Percentiles rank a stretch among this genome's conserved stretches.
Conservation (phyloP, 2,329 filamentous ascomycete species). For the Nemania bipapillata region DNA sequence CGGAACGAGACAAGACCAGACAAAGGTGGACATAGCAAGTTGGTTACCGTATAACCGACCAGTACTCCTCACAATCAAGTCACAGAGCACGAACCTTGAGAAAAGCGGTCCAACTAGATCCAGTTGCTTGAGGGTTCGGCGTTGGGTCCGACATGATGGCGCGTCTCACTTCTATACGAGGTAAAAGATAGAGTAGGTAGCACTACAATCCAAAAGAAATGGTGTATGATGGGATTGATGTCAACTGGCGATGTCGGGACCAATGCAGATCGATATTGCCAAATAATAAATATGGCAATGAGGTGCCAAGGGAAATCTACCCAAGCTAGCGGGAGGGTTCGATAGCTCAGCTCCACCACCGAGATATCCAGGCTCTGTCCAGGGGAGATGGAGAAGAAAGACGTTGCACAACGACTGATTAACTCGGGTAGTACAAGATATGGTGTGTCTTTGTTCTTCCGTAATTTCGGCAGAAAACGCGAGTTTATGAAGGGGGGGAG, state of each 20-base stretch:
- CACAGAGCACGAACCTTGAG: slow-evolving; percentile 46
- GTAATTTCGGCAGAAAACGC: not conserved
- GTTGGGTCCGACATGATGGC: slow-evolving; percentile 44
- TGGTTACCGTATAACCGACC: not conserved
- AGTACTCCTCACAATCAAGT: not conserved
- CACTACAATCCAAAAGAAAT: slow-evolving; percentile 34
- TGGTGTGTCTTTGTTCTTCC: not conserved
- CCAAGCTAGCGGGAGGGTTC: slow-evolving; percentile 7
- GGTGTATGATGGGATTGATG: slow-evolving; percentile 16
- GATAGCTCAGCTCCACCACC: not conserved
- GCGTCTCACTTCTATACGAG: slow-evolving; percentile 18
- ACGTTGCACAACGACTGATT: no score
- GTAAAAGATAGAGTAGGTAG: slow-evolving; percentile 6
- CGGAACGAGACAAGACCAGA: not conserved
- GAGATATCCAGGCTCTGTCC: slow-evolving; percentile 19
- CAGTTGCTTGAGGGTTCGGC: slow-evolving; percentile 48
- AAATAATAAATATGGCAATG: not conserved
- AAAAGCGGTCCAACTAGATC: slow-evolving; percentile 51
- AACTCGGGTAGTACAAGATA: not conserved
- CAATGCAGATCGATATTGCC: not conserved
- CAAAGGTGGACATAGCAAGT: not conserved
- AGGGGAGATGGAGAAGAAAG: not conserved
- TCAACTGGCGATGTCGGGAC: not conserved
- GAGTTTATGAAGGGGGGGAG: not conserved
- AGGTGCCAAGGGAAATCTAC: slow-evolving; percentile 4